A percentile compares a stretch with the other conserved stretches of the same genome.
Evolutionary conservation across 352 stramenopile species (phyloP).

Genomic region (Thraustochytrium striatum): DNA sequence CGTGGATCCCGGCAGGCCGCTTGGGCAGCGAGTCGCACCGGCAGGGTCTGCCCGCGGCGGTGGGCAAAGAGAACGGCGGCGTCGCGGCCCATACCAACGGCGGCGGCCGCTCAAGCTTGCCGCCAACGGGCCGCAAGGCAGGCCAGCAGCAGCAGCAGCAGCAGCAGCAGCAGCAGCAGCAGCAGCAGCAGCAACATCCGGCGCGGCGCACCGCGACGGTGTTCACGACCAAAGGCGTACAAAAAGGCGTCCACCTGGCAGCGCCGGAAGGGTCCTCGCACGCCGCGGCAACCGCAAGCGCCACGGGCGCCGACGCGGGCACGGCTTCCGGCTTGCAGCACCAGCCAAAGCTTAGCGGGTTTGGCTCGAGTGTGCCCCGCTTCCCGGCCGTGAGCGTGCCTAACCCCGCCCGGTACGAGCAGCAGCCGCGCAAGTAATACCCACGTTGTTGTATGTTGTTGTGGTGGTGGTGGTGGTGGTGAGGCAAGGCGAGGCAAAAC

Average conservation of each 20-base stretch:
- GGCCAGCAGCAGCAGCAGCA: background rate
- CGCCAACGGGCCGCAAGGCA: background rate
- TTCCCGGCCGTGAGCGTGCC: background rate
- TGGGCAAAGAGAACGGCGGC: background rate
- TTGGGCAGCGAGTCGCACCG: too few relatives aligned
- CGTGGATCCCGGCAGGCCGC: too few relatives aligned
- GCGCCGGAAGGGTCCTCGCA: too few relatives aligned
- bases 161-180: conserved; percentile 16
- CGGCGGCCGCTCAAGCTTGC: too few relatives aligned
- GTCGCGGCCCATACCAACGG: background rate
- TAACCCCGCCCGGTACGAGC: conserved; percentile 12
- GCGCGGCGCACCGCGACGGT: background rate
- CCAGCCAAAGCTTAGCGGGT: background rate
- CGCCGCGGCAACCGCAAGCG: too few relatives aligned
- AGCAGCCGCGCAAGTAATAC: background rate
- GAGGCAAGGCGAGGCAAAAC: too few relatives aligned
- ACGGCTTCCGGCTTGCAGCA: background rate
- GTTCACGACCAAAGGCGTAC: too few relatives aligned
- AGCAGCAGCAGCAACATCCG: background rate
- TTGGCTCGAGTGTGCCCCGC: conserved; percentile 42
- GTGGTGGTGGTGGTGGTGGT: too few relatives aligned
- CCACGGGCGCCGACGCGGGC: too few relatives aligned
- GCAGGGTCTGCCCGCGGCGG: too few relatives aligned
- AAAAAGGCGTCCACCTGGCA: too few relatives aligned
- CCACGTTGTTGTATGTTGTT: too few relatives aligned